Conservation (phyloP, 768 basidiomycete species). For the Podaxis carcinomalis region DNA sequence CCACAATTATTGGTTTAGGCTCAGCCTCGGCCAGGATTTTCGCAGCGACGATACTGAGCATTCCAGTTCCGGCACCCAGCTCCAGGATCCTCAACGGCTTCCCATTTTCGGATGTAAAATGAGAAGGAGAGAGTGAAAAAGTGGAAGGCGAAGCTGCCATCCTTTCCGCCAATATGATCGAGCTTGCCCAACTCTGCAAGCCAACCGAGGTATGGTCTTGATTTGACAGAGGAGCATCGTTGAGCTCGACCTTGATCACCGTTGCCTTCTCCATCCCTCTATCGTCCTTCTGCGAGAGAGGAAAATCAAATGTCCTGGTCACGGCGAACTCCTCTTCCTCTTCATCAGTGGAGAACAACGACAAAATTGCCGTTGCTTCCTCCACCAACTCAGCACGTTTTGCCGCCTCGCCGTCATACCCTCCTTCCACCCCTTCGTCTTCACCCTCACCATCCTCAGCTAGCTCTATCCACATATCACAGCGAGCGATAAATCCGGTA, state of each 20-base stretch:
- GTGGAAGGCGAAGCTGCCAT: constrained; percentile 46
- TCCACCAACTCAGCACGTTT: constrained; percentile 45
- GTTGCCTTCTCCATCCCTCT: constrained; percentile 5
- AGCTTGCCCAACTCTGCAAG: constrained; percentile 81
- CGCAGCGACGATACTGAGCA: constrained; percentile 68
- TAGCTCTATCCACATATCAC: constrained; percentile 44
- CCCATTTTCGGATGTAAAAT: not conserved
- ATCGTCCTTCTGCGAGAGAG: constrained; percentile 14
- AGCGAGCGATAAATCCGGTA: constrained; percentile 61
- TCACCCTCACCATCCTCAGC: not conserved
- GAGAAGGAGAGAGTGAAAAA: constrained; percentile 21
- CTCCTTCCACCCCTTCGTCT: not conserved
- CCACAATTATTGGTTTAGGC: constrained; percentile 38
- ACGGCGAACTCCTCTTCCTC: constrained; percentile 40
- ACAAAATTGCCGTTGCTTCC: constrained; percentile 53
- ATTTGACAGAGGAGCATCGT: constrained; percentile 60
- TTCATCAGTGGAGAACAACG: constrained; percentile 41
- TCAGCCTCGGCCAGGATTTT: constrained; percentile 27
- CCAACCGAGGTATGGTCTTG: constrained; percentile 79
- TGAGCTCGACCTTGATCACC: constrained; percentile 51
- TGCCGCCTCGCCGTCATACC: constrained; percentile 32
- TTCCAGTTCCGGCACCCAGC: constrained; percentile 82
- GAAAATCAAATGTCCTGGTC: constrained; percentile 51
- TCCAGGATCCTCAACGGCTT: constrained; percentile 53
- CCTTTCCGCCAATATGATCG: constrained; percentile 64